Conservation (phyloP, 257 asterid species). For the Plantago ovata region DNA sequence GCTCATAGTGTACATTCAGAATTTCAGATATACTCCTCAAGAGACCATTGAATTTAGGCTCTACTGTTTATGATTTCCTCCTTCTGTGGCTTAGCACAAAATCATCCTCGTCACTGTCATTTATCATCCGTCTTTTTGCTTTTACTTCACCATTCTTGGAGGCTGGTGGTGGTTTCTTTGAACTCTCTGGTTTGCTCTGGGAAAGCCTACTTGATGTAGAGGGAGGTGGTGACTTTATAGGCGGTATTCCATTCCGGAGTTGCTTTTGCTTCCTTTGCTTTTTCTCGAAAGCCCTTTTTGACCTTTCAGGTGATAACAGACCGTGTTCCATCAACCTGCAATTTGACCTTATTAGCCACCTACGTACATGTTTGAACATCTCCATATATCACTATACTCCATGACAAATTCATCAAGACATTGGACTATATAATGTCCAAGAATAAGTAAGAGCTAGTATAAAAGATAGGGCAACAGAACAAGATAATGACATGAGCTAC, state of each 20-base stretch:
- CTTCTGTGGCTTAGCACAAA: conserved; percentile 60
- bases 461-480: too few relatives aligned
- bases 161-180: conserved; percentile 40
- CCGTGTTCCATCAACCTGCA: conserved; percentile 95
- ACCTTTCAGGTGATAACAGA: conserved; percentile 66
- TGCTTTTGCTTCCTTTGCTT: conserved; percentile 87
- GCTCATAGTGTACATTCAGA: too few relatives aligned
- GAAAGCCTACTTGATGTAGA: conserved; percentile 21
- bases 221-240: conserved; percentile 62
- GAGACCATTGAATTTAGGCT: background rate
- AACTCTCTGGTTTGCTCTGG: conserved; percentile 45
- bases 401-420: too few relatives aligned
- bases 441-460: too few relatives aligned
- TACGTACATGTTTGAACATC: too few relatives aligned
- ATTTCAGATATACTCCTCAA: background rate
- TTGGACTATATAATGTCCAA: too few relatives aligned
- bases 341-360: background rate
- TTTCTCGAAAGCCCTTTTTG: conserved; percentile 75
- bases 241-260: conserved; percentile 49
- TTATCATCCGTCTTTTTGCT: conserved; percentile 47
- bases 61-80: conserved; percentile 46
- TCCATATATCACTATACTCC: too few relatives aligned
- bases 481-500: too few relatives aligned
- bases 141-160: conserved; percentile 59
- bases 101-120: conserved; percentile 53